Evolutionary conservation across 192 early-diverging fungal genomes (phyloP), one percentile per base, ranked within the genome.

Genomic region (Oehlia diaphana): DNA sequence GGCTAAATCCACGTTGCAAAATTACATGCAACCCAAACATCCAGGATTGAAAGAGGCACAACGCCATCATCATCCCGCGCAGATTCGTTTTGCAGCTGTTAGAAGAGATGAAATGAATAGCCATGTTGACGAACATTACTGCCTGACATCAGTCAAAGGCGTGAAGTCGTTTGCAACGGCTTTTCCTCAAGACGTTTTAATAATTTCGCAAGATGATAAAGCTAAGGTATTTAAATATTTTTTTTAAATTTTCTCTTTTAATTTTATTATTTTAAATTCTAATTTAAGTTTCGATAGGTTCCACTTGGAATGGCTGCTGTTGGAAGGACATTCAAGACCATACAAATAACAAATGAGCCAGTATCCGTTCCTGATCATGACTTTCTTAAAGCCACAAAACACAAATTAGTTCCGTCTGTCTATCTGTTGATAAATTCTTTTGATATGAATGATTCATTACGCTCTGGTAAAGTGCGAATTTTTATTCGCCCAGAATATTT

Each of bases 121-220:
- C 28, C 42, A 72, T 72, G 23, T 49, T 72, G 39, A 72, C 12
- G n/a, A 72, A 49, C n/a, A 72, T 44, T 72, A 72, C 42, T 72
- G 39, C 26, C 42, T 72, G 7, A 44, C 44, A 21, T 72, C 70
- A 2, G 14, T 72, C 9, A 72, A 72, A 44, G 35, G 2, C 5
- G 44, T 49, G 14, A 72, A 26, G 49, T 21, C 42, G 9, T 72
- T 72, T 72, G 70, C 42, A 21, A 5, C 5, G 28, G 26, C 21
- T 26, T 72, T 72, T 47, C 5, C 70, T 10, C 8, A 72, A 19
- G 19, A 31, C 7, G 21, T 7, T 1, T 1, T 72, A n/a, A 21
- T 72, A 16, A 72, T 72, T 19, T 72, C 14, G 1, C 70, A 72
- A 26, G 70, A 72, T 47, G 70, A 72, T 49, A 72, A 72, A 26